Evolutionary conservation across 73 alveolate genomes (phyloP).

Genomic region (Tetrahymena thermophila): DNA sequence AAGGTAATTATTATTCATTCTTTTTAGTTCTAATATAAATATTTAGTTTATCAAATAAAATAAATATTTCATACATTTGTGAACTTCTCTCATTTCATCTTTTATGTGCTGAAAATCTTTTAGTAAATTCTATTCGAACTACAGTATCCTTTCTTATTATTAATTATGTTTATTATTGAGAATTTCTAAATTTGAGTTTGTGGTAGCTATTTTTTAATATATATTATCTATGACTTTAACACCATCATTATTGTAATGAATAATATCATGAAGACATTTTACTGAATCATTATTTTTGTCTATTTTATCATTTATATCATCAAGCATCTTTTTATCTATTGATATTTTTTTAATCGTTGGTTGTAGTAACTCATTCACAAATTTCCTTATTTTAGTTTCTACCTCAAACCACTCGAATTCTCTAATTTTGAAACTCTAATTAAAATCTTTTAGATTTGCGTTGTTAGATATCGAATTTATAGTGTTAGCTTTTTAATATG

Average conservation of each 20-base stretch:
- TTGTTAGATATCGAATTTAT: not conserved
- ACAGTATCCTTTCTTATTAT: not conserved
- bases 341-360: constrained; percentile 20
- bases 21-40: not conserved
- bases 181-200: not conserved
- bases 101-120: not conserved
- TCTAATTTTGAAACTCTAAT: constrained; percentile 14
- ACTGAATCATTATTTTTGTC: constrained; percentile 16
- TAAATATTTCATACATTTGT: not conserved
- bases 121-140: not conserved
- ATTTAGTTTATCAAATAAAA: not conserved
- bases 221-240: constrained; percentile 10
- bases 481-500: not conserved
- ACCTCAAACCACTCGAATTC: constrained; percentile 42
- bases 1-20: not conserved
- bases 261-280: constrained; percentile 7
- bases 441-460: not conserved
- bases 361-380: constrained; percentile 10
- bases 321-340: constrained; percentile 20
- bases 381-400: constrained; percentile 30
- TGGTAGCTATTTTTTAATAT: not conserved
- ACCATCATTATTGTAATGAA: constrained; percentile 16
- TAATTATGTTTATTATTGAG: not conserved
- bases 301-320: not conserved
- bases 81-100: not conserved